These are phyloP conservation scores for Trichophyton mentagrophytes DNA, from an alignment of 2,329 filamentous ascomycete species.

Conservation along the genomic window DNA sequence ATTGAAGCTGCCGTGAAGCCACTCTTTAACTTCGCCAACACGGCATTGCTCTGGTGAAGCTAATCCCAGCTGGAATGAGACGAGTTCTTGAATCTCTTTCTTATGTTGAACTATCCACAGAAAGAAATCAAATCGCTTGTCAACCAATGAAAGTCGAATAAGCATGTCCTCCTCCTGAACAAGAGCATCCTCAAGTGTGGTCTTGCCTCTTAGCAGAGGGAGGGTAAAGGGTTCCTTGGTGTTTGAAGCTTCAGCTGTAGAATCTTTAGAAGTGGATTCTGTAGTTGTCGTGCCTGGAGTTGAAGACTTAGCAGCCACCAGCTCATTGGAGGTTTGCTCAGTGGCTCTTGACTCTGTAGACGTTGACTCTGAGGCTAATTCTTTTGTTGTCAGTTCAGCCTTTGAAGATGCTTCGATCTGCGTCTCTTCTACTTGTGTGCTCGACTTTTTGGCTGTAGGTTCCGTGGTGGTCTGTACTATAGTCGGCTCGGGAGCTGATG, in stretches of 20 bases:
- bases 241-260: not conserved
- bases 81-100: slow-evolving; percentile 5
- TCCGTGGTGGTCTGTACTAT: not conserved
- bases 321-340: too few relatives aligned
- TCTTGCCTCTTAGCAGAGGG: slow-evolving; percentile 8
- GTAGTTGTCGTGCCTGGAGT: not conserved
- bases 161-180: slow-evolving; percentile 17
- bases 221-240: not conserved
- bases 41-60: slow-evolving; percentile 4
- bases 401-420: too few relatives aligned
- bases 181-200: slow-evolving; percentile 16
- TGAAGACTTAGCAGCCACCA: too few relatives aligned
- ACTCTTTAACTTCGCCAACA: slow-evolving; percentile 6
- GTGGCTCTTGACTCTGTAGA: not conserved
- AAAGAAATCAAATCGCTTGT: slow-evolving; percentile 12
- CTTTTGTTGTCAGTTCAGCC: too few relatives aligned
- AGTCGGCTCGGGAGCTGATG: too few relatives aligned
- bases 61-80: slow-evolving; percentile 8
- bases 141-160: slow-evolving; percentile 14
- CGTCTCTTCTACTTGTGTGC: too few relatives aligned
- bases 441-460: not conserved
- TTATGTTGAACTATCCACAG: not conserved
- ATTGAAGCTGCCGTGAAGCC: slow-evolving; percentile 15
- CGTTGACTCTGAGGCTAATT: too few relatives aligned
- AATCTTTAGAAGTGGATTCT: not conserved